phyloP scores from a whole-genome alignment of 495 filamentous ascomycete species.

The Pyrenula aspistea region DNA sequence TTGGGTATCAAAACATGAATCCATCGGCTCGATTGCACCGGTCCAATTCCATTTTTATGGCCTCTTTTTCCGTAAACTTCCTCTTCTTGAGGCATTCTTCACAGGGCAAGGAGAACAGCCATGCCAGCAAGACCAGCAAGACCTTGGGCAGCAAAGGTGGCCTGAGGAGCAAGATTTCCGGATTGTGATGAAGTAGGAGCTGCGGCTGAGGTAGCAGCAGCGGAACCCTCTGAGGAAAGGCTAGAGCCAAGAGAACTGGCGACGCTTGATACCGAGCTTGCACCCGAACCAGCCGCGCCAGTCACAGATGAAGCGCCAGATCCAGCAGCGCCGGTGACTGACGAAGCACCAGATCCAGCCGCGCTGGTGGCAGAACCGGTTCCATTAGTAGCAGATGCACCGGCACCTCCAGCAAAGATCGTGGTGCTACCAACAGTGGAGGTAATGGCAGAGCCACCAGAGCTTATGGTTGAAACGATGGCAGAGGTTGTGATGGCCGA shows the following conservation, averaged over 20 bases:
- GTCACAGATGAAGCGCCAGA: constrained; percentile 7
- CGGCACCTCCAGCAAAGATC: constrained; percentile 7
- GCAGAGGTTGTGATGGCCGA: constrained; percentile 3
- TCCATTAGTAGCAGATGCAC: constrained; percentile 4
- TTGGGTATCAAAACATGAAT: not conserved
- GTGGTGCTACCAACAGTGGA: constrained; percentile 15
- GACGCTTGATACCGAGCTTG: constrained; percentile 3
- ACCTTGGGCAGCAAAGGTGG: not conserved
- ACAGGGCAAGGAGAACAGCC: constrained; percentile 1
- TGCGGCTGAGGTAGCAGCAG: constrained; percentile 7
- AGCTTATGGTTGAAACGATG: constrained; percentile 9
- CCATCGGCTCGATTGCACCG: not conserved
- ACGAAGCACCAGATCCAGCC: constrained; percentile 6
- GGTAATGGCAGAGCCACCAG: constrained; percentile 14
- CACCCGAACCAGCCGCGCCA: constrained; percentile 3
- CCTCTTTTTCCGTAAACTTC: not conserved
- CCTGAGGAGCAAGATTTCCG: not conserved
- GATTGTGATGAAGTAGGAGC: constrained; percentile 7
- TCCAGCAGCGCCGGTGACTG: constrained; percentile 4
- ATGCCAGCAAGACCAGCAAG: constrained; percentile 1
- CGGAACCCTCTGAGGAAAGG: not conserved
- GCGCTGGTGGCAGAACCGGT: constrained; percentile 7
- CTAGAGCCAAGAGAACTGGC: constrained; percentile 1
- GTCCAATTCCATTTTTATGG: not conserved
- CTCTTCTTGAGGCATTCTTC: not conserved